These are phyloP conservation scores for Apiospora marii DNA, from an alignment of 2,329 filamentous ascomycete genomes.

Conservation along the genomic window DNA sequence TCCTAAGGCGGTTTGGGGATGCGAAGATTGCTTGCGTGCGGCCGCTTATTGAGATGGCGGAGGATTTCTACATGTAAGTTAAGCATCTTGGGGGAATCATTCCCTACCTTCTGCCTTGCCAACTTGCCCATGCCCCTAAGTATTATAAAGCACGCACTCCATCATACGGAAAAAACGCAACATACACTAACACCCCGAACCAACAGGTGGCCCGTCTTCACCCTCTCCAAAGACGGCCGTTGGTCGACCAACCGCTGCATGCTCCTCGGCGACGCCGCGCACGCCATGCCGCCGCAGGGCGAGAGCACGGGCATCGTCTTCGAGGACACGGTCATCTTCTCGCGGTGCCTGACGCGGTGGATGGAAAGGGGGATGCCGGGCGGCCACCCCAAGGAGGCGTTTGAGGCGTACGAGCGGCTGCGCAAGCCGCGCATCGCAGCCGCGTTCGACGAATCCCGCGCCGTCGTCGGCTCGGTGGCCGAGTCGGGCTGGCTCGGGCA, in stretches of 20 bases:
- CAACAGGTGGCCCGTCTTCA: slow-evolving; percentile 25
- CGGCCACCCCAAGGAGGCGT: slow-evolving; percentile 20
- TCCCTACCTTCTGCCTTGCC: not conserved
- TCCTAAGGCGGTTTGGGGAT: slow-evolving; percentile 26
- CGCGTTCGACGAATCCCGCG: slow-evolving; percentile 26
- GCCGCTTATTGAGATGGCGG: slow-evolving; percentile 16
- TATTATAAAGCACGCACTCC: no score
- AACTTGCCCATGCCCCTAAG: no score
- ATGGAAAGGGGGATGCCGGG: slow-evolving; percentile 25
- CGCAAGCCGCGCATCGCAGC: slow-evolving; percentile 27
- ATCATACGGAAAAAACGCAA: not conserved
- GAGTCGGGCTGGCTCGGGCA: slow-evolving; percentile 27
- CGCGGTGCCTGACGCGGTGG: slow-evolving; percentile 26
- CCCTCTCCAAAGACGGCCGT: slow-evolving; percentile 25
- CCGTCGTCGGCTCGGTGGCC: slow-evolving; percentile 22
- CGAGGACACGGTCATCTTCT: slow-evolving; percentile 27
- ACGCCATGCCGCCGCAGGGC: slow-evolving; percentile 28
- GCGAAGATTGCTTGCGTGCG: slow-evolving; percentile 21
- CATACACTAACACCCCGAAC: not conserved
- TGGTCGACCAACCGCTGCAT: slow-evolving; percentile 26
- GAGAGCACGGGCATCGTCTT: slow-evolving; percentile 28
- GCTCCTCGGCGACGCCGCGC: slow-evolving; percentile 26
- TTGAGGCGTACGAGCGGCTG: slow-evolving; percentile 25
- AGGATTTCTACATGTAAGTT: slow-evolving; percentile 24
- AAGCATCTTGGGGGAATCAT: not conserved